phyloP scores from a whole-genome alignment of 305 asterid species.

The Withania somnifera region DNA sequence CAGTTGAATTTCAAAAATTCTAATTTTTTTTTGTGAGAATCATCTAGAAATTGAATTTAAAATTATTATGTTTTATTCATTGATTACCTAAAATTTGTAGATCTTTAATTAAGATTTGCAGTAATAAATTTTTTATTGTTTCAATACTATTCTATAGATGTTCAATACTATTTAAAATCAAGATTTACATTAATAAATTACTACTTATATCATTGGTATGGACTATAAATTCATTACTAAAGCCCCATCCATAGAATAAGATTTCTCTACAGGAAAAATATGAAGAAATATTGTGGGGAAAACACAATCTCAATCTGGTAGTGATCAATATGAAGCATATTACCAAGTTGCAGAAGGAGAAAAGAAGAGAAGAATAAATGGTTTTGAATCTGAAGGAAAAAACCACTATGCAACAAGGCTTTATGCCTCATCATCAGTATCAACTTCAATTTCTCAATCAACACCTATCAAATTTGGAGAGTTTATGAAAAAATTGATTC shows the following conservation, averaged over 20 bases:
- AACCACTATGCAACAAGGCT: too few relatives aligned
- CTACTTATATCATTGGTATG: neutral
- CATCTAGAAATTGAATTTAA: neutral
- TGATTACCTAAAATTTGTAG: neutral
- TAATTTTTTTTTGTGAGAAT: neutral
- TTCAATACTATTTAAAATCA: neutral
- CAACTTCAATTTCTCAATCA: too few relatives aligned
- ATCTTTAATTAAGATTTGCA: neutral
- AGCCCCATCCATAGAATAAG: neutral
- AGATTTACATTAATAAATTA: neutral
- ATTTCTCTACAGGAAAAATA: neutral
- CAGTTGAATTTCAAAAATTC: too few relatives aligned
- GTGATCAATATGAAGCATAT: too few relatives aligned
- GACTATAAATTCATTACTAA: neutral
- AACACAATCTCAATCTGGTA: too few relatives aligned
- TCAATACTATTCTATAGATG: neutral
- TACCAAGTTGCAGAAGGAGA: too few relatives aligned
- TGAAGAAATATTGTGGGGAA: too few relatives aligned
- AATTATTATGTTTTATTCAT: neutral
- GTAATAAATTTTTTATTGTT: neutral
- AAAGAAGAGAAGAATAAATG: too few relatives aligned
- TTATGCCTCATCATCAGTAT: too few relatives aligned
- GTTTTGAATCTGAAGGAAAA: too few relatives aligned
- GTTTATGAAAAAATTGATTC: too few relatives aligned
- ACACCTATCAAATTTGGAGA: too few relatives aligned